A percentile compares a stretch with the other conserved stretches of the same genome.
phyloP scores from a whole-genome alignment of 305 asterid genomes.

The Fraxinus sp. region DNA sequence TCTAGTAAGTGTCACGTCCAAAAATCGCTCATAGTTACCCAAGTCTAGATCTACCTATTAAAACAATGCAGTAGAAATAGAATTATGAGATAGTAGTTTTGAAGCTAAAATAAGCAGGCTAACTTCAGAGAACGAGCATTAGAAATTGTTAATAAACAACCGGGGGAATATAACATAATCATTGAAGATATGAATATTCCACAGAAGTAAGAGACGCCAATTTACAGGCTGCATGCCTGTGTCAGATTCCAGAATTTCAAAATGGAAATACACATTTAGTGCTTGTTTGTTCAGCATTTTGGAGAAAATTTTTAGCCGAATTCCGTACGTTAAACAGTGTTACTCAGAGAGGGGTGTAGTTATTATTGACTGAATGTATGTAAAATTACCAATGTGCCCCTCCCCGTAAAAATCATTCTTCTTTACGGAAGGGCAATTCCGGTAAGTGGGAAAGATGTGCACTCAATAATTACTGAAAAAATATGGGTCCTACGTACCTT shows the following conservation, averaged over 20 bases:
- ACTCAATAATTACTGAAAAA: neutral
- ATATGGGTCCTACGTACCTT: neutral
- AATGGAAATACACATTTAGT: neutral
- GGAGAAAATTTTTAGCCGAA: neutral
- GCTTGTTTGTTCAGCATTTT: neutral
- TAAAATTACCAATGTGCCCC: neutral
- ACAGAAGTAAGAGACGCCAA: neutral
- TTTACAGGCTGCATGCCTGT: neutral
- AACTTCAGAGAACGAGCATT: constrained; percentile 1
- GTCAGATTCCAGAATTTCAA: neutral
- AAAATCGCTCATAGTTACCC: constrained; percentile 87
- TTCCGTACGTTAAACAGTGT: neutral
- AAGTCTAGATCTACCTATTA: constrained; percentile 87
- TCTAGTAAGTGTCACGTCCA: constrained; percentile 82
- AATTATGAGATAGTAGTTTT: constrained; percentile 9
- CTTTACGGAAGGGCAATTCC: neutral
- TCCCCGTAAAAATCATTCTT: neutral
- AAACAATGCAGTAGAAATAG: constrained; percentile 10
- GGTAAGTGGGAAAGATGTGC: neutral
- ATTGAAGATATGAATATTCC: neutral
- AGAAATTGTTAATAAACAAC: neutral
- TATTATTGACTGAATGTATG: neutral
- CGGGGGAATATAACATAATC: neutral
- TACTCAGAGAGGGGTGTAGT: neutral
- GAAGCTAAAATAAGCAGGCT: constrained; percentile 3